Evolutionary conservation across 306 rosid genomes (phyloP).

Genomic region (Fragaria vesca): DNA sequence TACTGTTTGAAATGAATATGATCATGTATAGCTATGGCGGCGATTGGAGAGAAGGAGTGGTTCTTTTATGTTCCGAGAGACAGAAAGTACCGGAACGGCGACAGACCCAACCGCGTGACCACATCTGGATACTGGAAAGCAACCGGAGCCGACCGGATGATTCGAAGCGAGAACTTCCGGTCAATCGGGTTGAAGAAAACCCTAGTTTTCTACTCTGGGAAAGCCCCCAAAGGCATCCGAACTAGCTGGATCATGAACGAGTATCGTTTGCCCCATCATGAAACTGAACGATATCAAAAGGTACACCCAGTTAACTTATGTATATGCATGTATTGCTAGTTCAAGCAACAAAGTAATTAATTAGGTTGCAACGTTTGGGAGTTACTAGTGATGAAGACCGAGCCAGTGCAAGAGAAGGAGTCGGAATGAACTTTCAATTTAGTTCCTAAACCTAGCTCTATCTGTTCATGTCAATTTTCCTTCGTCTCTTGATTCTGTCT

Average conservation of each 20-base stretch:
- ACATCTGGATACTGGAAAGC: constrained; percentile 99
- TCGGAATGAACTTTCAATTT: background rate
- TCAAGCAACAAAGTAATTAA: background rate
- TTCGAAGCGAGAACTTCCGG: constrained; percentile 63
- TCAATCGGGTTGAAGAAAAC: constrained; percentile 97
- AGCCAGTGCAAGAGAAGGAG: background rate
- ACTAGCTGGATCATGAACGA: constrained; percentile 99
- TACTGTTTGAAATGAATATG: background rate
- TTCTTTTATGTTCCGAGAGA: constrained; percentile 95
- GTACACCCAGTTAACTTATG: constrained; percentile 22
- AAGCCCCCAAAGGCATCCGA: constrained; percentile 94
- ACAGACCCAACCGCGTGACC: constrained; percentile 86
- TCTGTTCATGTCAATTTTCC: background rate
- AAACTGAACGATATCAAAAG: constrained; percentile 93
- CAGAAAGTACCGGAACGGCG: constrained; percentile 86
- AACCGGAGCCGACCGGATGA: constrained; percentile 95
- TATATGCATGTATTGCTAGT: background rate
- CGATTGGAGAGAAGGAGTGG: constrained; percentile 99
- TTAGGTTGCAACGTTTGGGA: background rate
- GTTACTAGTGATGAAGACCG: background rate
- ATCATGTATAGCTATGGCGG: constrained; percentile 68
- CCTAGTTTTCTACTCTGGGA: constrained; percentile 99
- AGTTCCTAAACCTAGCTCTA: background rate
- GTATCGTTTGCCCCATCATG: constrained; percentile 94
- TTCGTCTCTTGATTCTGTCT: background rate